A percentile compares a stretch with the other conserved stretches of the same genome.
Conservation (phyloP, 257 asterid species). For the Solanum pennellii region DNA sequence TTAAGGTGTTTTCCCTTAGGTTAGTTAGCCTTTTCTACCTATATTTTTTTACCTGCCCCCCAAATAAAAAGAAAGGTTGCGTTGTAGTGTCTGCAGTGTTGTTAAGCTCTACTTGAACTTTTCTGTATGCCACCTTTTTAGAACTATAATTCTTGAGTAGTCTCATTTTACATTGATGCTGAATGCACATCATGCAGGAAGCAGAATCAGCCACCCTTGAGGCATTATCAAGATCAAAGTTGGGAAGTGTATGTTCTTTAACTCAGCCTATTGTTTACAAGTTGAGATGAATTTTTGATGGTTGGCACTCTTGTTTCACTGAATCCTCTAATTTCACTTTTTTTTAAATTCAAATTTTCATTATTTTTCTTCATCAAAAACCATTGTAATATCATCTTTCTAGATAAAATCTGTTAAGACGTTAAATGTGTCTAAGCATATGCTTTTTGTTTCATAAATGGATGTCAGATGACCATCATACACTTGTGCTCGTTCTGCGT, state of each 20-base stretch:
- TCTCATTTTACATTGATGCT: not conserved
- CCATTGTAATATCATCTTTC: not conserved
- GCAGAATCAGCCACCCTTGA: constrained; percentile 95
- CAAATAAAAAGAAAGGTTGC: not conserved
- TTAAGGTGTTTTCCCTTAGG: not conserved
- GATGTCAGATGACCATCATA: not conserved
- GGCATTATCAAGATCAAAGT: constrained; percentile 81
- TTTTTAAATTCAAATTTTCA: not conserved
- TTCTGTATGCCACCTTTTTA: not conserved
- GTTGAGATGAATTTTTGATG: not conserved
- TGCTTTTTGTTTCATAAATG: not conserved
- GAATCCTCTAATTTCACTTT: not conserved
- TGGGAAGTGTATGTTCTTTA: constrained; percentile 60
- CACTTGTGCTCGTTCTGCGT: not conserved
- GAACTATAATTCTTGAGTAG: not conserved
- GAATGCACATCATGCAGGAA: constrained; percentile 46
- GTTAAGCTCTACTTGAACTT: not conserved
- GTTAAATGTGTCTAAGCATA: not conserved
- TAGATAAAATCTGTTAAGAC: not conserved
- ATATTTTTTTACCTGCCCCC: not conserved
- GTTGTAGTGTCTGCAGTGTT: not conserved
- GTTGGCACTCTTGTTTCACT: not conserved
- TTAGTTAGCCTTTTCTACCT: not conserved
- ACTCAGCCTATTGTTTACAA: constrained; percentile 4
- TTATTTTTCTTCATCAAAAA: not conserved